Conservation (phyloP, 139 green algal genomes). For the Deuterostichococcus epilithicus region DNA sequence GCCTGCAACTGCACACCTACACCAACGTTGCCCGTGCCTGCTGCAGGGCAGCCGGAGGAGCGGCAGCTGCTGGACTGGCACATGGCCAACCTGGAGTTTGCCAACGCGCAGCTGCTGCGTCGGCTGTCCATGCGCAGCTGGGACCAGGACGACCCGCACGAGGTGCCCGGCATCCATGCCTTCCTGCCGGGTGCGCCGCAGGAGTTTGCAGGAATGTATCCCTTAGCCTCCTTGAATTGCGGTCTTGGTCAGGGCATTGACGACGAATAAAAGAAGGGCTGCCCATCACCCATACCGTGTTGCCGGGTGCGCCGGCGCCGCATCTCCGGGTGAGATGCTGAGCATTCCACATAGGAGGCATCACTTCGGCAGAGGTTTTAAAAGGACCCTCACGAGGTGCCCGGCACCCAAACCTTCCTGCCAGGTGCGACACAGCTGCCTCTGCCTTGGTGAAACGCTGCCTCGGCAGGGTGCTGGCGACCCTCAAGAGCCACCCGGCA, state of each 20-base stretch:
- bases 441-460: too few relatives aligned
- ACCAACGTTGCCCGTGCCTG: too few relatives aligned
- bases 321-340: too few relatives aligned
- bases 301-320: too few relatives aligned
- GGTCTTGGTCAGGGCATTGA: too few relatives aligned
- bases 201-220: slow-evolving; percentile 23
- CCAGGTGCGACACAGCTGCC: slow-evolving; percentile 30
- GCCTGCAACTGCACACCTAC: not conserved
- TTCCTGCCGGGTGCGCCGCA: slow-evolving; percentile 43
- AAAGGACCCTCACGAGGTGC: slow-evolving; percentile 83
- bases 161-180: slow-evolving; percentile 54
- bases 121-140: slow-evolving; percentile 73
- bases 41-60: slow-evolving; percentile 3
- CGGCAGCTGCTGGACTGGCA: slow-evolving; percentile 86
- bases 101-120: slow-evolving; percentile 70
- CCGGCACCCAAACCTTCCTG: slow-evolving; percentile 50
- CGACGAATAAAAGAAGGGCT: too few relatives aligned
- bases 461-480: too few relatives aligned
- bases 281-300: too few relatives aligned
- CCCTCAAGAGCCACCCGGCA: slow-evolving; percentile 65
- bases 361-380: too few relatives aligned
- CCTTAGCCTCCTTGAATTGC: too few relatives aligned
- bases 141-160: slow-evolving; percentile 92
- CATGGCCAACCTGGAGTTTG: slow-evolving; percentile 96
- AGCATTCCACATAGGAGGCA: too few relatives aligned